Percentiles rank a stretch among this genome's conserved stretches.
These are phyloP conservation scores for Sclerotinia glacialis DNA, from an alignment of 2,329 filamentous ascomycete species.

Conservation along the genomic window DNA sequence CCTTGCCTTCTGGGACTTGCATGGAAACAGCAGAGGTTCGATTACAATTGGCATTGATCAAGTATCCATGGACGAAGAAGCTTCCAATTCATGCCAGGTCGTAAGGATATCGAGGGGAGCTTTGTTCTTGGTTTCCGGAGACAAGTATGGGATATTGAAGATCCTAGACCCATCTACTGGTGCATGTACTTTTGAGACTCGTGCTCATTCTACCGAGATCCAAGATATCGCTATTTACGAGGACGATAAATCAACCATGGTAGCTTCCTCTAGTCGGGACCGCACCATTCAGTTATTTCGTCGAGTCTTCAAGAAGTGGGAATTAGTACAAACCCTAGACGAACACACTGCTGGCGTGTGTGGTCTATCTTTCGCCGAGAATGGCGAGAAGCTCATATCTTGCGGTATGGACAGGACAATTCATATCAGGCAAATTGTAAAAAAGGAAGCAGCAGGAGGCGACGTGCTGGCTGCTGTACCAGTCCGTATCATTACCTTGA, in stretches of 20 bases:
- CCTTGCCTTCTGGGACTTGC: constrained; percentile 76
- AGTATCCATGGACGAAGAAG: constrained; percentile 49
- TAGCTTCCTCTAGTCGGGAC: constrained; percentile 84
- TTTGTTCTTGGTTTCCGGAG: constrained; percentile 73
- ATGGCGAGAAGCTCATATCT: constrained; percentile 69
- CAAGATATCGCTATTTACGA: constrained; percentile 75
- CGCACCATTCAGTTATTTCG: constrained; percentile 90
- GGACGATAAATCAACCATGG: constrained; percentile 57
- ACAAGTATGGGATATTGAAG: constrained; percentile 79
- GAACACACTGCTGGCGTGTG: constrained; percentile 88
- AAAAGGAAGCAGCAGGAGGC: constrained; percentile 58
- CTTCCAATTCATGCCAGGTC: constrained; percentile 57
- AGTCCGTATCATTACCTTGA: constrained; percentile 73
- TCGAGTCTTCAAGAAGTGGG: constrained; percentile 56
- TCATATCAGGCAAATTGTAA: constrained; percentile 75
- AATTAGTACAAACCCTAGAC: constrained; percentile 84
- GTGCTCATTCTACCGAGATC: constrained; percentile 83
- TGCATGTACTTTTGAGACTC: constrained; percentile 65
- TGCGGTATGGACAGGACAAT: constrained; percentile 86
- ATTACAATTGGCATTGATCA: constrained; percentile 70
- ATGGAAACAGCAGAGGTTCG: constrained; percentile 65
- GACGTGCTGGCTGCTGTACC: constrained; percentile 74
- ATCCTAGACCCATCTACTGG: constrained; percentile 62
- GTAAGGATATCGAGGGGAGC: constrained; percentile 60
- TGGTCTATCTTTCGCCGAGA: constrained; percentile 70